phyloP scores from a whole-genome alignment of 164 flowering plant genomes.

The Dillenia turbinata region DNA sequence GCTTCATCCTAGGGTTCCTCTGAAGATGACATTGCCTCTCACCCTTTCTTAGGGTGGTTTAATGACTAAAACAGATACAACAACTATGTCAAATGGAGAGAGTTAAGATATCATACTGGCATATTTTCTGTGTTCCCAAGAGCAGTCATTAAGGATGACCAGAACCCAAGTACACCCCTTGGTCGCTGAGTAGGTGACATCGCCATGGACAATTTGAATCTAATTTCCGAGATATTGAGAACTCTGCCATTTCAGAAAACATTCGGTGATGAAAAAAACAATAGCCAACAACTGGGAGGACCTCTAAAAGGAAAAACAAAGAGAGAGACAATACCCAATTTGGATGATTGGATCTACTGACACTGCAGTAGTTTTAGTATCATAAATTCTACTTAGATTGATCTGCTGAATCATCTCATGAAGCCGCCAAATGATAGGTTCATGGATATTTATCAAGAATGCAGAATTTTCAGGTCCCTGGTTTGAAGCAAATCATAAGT shows the following conservation, averaged over 20 bases:
- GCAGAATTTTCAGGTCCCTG: constrained; percentile 89
- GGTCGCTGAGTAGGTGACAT: constrained; percentile 99
- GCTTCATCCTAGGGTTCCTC: too few relatives aligned
- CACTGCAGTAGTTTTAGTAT: constrained; percentile 62
- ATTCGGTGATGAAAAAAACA: constrained; percentile 1
- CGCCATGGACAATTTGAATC: constrained; percentile 85
- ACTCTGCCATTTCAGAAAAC: constrained; percentile 46
- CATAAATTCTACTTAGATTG: constrained; percentile 49
- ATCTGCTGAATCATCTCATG: constrained; percentile 94
- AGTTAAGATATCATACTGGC: constrained; percentile 54
- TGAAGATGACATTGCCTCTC: not conserved
- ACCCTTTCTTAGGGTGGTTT: too few relatives aligned
- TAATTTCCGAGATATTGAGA: constrained; percentile 82
- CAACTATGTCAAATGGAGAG: not conserved
- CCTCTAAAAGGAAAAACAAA: not conserved
- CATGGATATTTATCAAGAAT: constrained; percentile 84
- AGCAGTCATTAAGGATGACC: constrained; percentile 99
- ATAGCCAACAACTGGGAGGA: too few relatives aligned
- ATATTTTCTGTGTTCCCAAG: constrained; percentile 97
- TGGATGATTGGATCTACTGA: constrained; percentile 91
- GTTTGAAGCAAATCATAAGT: constrained; percentile 1
- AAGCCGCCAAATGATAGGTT: constrained; percentile 98
- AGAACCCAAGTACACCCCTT: constrained; percentile 97
- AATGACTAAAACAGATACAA: too few relatives aligned
- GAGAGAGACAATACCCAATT: constrained; percentile 53